Evolutionary conservation across 2,329 filamentous ascomycete species (phyloP), one percentile per base, ranked within the genome.

Genomic region (Lasiodiplodia gonubiensis): DNA sequence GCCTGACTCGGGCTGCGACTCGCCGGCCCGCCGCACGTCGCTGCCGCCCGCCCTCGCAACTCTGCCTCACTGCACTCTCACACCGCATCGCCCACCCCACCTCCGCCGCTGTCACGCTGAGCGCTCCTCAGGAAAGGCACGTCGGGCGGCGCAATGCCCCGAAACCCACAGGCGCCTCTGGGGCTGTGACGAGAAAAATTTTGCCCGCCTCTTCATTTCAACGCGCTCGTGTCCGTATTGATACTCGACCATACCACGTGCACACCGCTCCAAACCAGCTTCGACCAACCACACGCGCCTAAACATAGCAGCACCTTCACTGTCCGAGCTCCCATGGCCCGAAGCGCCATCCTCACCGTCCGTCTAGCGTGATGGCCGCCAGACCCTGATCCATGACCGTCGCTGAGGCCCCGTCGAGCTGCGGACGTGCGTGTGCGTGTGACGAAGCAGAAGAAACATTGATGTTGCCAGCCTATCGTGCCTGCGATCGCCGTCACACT

Each of bases 331-430:
- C 59, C 42, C 42, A n/a, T 46, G 35, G 59, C 59, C 59, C 59
- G 46, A 37, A 35, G 59, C 59, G 59, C 59, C 59, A n/a, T 37
- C 39, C 42, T 63, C 59, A 63, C 59, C 46, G 59, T 63, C 27
- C 57, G 27, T 61, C 30, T 30, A 49, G 57, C 57, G 42, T 61
- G 57, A 61, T 46, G 23, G 11, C 39, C 57, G 27, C 10, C 27
- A n/a, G 59, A 51, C n/a, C n/a, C n/a, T 42, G 25, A n/a, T 30
- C 42, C 42, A 21, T 46, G 42, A 10, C 42, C 18, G n/a, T 10
- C 11, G 42, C 21, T 21, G 42, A 10, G 18, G n/a, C n/a, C n/a
- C 42, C 42, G 42, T 46, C 18, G 42, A 46, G 18, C 12, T 18
- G 12, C 4, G 37, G 7, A n/a, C 18, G 42, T 46, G 42, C 42